Evolutionary conservation across 2,329 filamentous ascomycete species (phyloP).

Genomic region (Trichocomaceae sp.): DNA sequence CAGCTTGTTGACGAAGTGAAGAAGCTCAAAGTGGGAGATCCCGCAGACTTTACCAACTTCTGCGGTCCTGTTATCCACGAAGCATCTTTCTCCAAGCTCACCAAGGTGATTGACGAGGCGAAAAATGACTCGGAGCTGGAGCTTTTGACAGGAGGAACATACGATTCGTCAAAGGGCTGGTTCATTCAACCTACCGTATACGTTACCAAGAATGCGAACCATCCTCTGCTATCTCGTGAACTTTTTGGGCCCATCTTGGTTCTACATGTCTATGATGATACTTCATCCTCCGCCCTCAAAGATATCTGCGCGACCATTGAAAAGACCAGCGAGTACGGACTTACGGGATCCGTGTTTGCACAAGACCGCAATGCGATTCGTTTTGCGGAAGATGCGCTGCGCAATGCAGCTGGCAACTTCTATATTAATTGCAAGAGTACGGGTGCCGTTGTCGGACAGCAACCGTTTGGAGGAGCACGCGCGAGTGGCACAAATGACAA

Average conservation of each 20-base stretch:
- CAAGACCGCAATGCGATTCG: constrained; percentile 31
- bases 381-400: constrained; percentile 31
- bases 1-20: constrained; percentile 62
- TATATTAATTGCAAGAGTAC: constrained; percentile 50
- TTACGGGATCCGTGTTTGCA: constrained; percentile 40
- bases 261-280: constrained; percentile 71
- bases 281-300: constrained; percentile 50
- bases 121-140: constrained; percentile 67
- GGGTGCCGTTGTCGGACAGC: constrained; percentile 65
- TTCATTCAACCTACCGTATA: constrained; percentile 82
- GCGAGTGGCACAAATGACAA: constrained; percentile 69
- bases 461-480: constrained; percentile 63
- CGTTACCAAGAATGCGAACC: constrained; percentile 63
- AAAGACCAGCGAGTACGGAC: constrained; percentile 34
- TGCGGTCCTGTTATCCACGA: constrained; percentile 82
- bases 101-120: constrained; percentile 69
- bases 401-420: constrained; percentile 36
- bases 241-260: constrained; percentile 75
- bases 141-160: constrained; percentile 66
- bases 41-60: constrained; percentile 68
- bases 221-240: constrained; percentile 69
- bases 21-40: constrained; percentile 63
- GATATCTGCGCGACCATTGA: constrained; percentile 50
- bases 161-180: constrained; percentile 72
- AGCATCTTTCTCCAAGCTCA: constrained; percentile 72